Base-by-base conservation (phyloP, 768 basidiomycete species). In the Lentinula guzmanii region DNA sequence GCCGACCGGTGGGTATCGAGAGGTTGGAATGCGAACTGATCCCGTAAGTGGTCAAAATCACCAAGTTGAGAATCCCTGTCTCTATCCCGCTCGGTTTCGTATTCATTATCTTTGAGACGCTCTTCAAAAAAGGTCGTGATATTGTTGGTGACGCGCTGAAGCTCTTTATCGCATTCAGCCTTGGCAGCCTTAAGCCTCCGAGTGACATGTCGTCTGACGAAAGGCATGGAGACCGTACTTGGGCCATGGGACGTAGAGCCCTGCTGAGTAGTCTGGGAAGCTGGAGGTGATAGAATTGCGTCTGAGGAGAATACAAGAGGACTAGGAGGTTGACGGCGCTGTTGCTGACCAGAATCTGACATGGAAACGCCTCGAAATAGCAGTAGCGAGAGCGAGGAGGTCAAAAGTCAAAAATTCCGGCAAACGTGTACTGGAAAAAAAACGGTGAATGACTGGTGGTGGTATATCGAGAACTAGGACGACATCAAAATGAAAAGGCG, bases 121-220 rank as follows among this genome's bases (percentile, higher is more conserved):
- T 94, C 90, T 76, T 99, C 96, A 67, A 97, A 96, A 75, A 94
- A 98, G 42, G 86, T 75, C 64, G 96, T 96, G 79, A 99, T 95
- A 63, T 87, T 92, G 75, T 92, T 89, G 62, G 95, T 93, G 70
- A 98, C 91, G 70, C 93, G 89, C 70, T 89, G 87, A 8, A 99
- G 85, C 74, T 97, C 94, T 79, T 91, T 91, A 84, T 99, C 94
- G 80, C 96, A 99, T 65, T 92, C 91, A 55, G 91, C 86, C 79
- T 99, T 98, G 61, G 96, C 95, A 3, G 89, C 90, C 77, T 87
- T 90, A 74, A 98, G 86, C 61, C 97, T 87, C 65, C 93, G 86
- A 42, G 90, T 93, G 68, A 98, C 93, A 77, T 98, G 95, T 60
- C 93, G 86, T 63, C 91, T 82, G 64, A 98, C 91, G 71, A 93